A percentile compares a stretch with the other conserved stretches of the same genome.
Conservation (phyloP, 1,139 yeast genomes). For the Protomyces inouyei region DNA sequence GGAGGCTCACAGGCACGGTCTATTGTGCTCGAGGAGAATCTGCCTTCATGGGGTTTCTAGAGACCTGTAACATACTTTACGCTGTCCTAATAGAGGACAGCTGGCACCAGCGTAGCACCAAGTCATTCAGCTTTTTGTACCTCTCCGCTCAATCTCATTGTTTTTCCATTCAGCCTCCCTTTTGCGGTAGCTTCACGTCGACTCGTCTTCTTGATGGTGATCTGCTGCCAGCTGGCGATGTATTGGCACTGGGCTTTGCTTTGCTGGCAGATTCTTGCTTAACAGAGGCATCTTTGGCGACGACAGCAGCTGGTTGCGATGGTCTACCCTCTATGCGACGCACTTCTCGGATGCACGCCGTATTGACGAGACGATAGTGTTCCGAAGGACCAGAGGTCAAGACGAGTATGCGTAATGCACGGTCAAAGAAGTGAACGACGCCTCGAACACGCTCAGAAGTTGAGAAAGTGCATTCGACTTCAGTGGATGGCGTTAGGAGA, state of each 20-base stretch:
- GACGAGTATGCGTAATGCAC: not conserved
- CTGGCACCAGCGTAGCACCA: too few relatives aligned
- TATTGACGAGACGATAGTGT: not conserved
- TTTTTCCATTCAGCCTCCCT: not conserved
- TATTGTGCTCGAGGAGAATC: constrained; percentile 16
- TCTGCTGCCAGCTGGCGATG: not conserved
- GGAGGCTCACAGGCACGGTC: constrained; percentile 24
- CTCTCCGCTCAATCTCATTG: not conserved
- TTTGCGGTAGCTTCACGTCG: not conserved
- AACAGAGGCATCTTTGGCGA: not conserved
- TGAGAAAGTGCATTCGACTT: not conserved
- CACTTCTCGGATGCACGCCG: not conserved
- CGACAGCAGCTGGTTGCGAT: not conserved
- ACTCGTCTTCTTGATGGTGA: not conserved
- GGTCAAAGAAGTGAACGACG: not conserved
- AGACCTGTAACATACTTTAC: not conserved
- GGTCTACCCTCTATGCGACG: not conserved
- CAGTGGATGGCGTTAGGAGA: not conserved
- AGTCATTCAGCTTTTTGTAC: not conserved
- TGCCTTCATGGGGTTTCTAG: constrained; percentile 25
- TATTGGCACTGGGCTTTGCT: not conserved
- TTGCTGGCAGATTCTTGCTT: not conserved
- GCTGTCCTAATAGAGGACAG: too few relatives aligned
- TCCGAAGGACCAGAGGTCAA: not conserved
- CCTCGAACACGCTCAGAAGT: not conserved